phyloP scores from a whole-genome alignment of 768 basidiomycete genomes.

The Lactarius tabidus region DNA sequence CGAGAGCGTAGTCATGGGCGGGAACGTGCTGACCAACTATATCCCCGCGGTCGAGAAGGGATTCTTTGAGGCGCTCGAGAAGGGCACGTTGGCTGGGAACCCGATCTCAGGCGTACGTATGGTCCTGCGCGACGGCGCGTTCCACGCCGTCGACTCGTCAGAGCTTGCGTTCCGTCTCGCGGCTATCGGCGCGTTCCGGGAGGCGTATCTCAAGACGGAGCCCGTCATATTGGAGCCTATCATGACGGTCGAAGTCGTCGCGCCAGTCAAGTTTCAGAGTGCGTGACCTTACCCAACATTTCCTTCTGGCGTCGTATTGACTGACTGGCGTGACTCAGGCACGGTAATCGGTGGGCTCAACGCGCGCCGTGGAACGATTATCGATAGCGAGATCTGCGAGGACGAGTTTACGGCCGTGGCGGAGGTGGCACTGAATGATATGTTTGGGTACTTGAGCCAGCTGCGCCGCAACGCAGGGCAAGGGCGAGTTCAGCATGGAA shows the following conservation, averaged over 20 bases:
- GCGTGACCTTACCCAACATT: slow-evolving; percentile 29
- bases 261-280: slow-evolving; percentile 95
- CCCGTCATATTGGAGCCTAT: slow-evolving; percentile 94
- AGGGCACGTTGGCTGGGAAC: slow-evolving; percentile 87
- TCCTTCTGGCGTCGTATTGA: neutral
- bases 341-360: slow-evolving; percentile 93
- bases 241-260: slow-evolving; percentile 97
- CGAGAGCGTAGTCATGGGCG: slow-evolving; percentile 86
- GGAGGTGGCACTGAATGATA: slow-evolving; percentile 94
- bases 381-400: slow-evolving; percentile 94
- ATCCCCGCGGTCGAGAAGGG: slow-evolving; percentile 98
- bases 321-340: slow-evolving; percentile 37
- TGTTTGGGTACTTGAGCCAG: slow-evolving; percentile 96
- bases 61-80: slow-evolving; percentile 90
- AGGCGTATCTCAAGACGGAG: slow-evolving; percentile 71
- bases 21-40: slow-evolving; percentile 84
- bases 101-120: slow-evolving; percentile 81
- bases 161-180: slow-evolving; percentile 93
- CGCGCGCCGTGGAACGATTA: slow-evolving; percentile 85
- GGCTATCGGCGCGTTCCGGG: slow-evolving; percentile 88
- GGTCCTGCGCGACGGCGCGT: slow-evolving; percentile 87
- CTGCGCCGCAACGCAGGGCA: slow-evolving; percentile 91
- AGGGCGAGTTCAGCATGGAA: slow-evolving; percentile 84
- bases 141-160: slow-evolving; percentile 93
- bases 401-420: slow-evolving; percentile 92